Evolutionary conservation across 1,139 yeast genomes (phyloP).

Genomic region (Geotrichum siamense): DNA sequence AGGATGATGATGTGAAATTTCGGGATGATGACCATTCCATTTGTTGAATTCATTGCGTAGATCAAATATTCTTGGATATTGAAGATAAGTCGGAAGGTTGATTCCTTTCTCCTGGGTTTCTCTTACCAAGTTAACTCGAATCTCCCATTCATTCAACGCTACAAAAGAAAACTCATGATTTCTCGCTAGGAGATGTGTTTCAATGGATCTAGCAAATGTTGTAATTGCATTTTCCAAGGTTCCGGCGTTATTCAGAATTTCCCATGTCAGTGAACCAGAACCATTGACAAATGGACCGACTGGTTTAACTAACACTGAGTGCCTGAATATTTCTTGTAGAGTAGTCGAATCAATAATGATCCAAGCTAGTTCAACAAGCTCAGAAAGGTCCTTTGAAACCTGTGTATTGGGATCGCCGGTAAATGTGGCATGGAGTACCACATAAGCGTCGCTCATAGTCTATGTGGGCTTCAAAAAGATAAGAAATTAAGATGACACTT

Average conservation of each 20-base stretch:
- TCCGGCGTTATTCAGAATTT: constrained; percentile 46
- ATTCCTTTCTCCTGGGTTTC: constrained; percentile 76
- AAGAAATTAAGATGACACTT: too few species aligned
- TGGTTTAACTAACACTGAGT: constrained; percentile 52
- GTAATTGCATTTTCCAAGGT: constrained; percentile 54
- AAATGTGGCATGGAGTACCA: constrained; percentile 56
- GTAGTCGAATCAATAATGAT: constrained; percentile 39
- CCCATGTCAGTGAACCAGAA: constrained; percentile 52
- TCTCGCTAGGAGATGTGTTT: constrained; percentile 39
- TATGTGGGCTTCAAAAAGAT: too few species aligned
- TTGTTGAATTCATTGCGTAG: constrained; percentile 62
- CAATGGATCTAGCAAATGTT: constrained; percentile 46
- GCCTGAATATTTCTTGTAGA: constrained; percentile 34
- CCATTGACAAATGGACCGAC: constrained; percentile 53
- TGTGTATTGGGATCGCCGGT: constrained; percentile 58
- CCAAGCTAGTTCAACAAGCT: constrained; percentile 65
- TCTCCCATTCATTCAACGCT: constrained; percentile 57
- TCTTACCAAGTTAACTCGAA: constrained; percentile 69
- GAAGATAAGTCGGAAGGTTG: constrained; percentile 64
- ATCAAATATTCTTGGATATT: constrained; percentile 72
- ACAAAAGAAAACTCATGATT: constrained; percentile 58
- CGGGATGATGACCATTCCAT: constrained; percentile 66
- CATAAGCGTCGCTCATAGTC: constrained; percentile 52
- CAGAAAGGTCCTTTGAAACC: constrained; percentile 57
- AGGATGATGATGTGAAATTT: constrained; percentile 46